Evolutionary conservation across 1,139 yeast species (phyloP).

Genomic region (Magnusiomyces ingens): DNA sequence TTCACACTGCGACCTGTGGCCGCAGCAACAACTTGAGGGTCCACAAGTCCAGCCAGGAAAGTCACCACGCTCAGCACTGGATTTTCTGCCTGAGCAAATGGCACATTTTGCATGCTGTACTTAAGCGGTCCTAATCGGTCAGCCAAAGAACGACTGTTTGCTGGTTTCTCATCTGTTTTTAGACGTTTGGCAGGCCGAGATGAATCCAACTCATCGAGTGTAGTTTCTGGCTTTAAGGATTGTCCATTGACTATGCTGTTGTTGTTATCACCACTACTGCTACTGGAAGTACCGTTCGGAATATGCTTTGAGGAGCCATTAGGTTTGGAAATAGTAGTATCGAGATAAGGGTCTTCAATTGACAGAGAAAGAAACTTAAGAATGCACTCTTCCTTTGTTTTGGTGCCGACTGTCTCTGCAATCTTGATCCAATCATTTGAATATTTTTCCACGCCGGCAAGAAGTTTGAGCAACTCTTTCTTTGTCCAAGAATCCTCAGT

Average conservation of each 20-base stretch:
- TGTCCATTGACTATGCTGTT: no score
- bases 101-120: slow-evolving; percentile 68
- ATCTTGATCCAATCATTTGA: slow-evolving; percentile 66
- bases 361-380: slow-evolving; percentile 74
- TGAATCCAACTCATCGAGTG: no score
- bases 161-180: background rate
- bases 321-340: slow-evolving; percentile 7
- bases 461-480: slow-evolving; percentile 50
- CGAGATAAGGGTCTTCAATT: slow-evolving; percentile 17
- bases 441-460: slow-evolving; percentile 47
- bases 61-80: slow-evolving; percentile 89
- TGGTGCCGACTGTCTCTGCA: slow-evolving; percentile 51
- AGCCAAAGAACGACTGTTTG: background rate
- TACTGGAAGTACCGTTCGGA: slow-evolving; percentile 25
- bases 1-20: slow-evolving; percentile 41
- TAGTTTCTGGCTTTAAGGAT: no score
- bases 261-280: slow-evolving; percentile 31
- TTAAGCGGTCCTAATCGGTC: slow-evolving; percentile 64
- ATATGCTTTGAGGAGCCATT: slow-evolving; percentile 18
- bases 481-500: slow-evolving; percentile 47
- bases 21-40: slow-evolving; percentile 83
- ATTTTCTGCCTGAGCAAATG: slow-evolving; percentile 79
- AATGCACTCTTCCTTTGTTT: slow-evolving; percentile 76
- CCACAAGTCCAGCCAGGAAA: slow-evolving; percentile 79
- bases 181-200: background rate